Conservation (phyloP, 257 asterid genomes). For the Coffea canephora region DNA sequence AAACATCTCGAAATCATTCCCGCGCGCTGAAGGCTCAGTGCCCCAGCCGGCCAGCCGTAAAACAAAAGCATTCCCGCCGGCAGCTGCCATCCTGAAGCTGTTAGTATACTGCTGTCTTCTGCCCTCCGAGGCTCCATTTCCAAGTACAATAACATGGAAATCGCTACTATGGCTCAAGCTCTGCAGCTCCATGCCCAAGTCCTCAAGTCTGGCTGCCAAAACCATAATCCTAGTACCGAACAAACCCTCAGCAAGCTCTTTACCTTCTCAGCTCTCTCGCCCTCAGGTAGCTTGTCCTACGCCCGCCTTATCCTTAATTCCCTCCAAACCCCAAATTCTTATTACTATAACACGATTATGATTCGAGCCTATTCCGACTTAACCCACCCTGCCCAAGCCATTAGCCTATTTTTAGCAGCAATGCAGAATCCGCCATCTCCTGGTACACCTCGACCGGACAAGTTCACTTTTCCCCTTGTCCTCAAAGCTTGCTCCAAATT, state of each 20-base stretch:
- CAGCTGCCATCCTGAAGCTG: not conserved
- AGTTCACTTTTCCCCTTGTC: constrained; percentile 32
- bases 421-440: constrained; percentile 17
- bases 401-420: constrained; percentile 17
- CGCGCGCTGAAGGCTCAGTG: not conserved
- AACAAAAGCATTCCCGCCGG: not conserved
- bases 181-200: constrained; percentile 35
- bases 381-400: constrained; percentile 22
- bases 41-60: not conserved
- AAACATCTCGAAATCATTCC: not conserved
- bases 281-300: constrained; percentile 26
- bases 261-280: constrained; percentile 36
- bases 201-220: constrained; percentile 20
- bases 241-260: constrained; percentile 14
- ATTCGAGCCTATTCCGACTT: constrained; percentile 34
- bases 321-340: constrained; percentile 23
- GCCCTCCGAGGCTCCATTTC: not conserved
- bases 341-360: constrained; percentile 25
- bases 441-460: constrained; percentile 24
- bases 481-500: constrained; percentile 28
- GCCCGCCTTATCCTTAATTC: constrained; percentile 28
- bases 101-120: not conserved
- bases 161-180: constrained; percentile 26
- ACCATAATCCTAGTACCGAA: not conserved
- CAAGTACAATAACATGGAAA: constrained; percentile 18